A percentile compares a stretch with the other conserved stretches of the same genome.
These are phyloP conservation scores for Choanephora cucurbitarum DNA, from an alignment of 371 early-diverging fungal species.

Conservation along the genomic window DNA sequence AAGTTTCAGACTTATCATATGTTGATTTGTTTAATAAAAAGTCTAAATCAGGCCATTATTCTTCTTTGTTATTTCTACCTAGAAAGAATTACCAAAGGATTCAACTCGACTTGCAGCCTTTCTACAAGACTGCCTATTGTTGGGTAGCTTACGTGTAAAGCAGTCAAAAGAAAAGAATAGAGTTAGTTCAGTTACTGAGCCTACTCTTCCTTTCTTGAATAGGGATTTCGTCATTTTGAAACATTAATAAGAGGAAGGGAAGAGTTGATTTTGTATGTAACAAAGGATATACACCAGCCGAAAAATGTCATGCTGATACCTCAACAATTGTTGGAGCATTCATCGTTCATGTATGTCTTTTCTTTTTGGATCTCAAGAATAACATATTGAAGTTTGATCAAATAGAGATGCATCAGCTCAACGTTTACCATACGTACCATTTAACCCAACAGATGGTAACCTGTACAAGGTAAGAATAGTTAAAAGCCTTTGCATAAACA, in stretches of 20 bases:
- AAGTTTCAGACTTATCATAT: no score
- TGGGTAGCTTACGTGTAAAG: conserved; percentile 25
- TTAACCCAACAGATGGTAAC: conserved; percentile 55
- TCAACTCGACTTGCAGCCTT: conserved; percentile 46
- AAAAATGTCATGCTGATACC: conserved; percentile 14
- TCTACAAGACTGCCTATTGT: conserved; percentile 59
- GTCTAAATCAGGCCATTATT: neutral
- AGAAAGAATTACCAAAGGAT: conserved; percentile 17
- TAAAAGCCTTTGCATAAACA: no score
- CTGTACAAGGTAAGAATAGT: conserved; percentile 42
- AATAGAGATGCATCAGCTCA: no score
- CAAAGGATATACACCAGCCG: conserved; percentile 28
- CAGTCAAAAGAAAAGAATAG: neutral
- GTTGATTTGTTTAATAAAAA: no score
- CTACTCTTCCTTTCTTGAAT: no score
- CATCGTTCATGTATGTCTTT: no score
- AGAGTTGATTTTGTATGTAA: conserved; percentile 69
- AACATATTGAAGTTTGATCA: no score
- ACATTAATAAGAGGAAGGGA: conserved; percentile 74
- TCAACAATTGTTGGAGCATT: conserved; percentile 17
- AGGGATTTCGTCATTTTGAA: conserved; percentile 81
- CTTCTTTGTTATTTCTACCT: neutral
- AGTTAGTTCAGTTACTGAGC: no score
- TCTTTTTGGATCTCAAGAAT: no score
- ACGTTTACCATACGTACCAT: conserved; percentile 16